Evolutionary conservation across 1,284 basidiomycete species (phyloP).

Genomic region (Bothia castanella): DNA sequence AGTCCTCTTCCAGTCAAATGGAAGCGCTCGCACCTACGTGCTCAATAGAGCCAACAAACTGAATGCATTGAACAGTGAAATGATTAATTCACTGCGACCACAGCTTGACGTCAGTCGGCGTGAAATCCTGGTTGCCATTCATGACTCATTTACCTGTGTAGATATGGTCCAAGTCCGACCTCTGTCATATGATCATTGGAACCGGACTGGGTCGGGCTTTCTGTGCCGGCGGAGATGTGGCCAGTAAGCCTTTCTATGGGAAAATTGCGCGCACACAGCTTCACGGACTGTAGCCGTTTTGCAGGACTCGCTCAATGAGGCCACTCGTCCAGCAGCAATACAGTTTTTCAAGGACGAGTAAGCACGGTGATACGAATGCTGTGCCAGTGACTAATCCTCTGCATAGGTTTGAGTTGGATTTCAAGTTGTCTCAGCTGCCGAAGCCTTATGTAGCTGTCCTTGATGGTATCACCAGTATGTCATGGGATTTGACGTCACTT

Average conservation of each 20-base stretch:
- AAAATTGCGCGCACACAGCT: conserved; percentile 6
- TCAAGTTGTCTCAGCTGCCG: conserved; percentile 70
- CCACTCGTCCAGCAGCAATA: conserved; percentile 60
- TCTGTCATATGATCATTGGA: conserved; percentile 76
- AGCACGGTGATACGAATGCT: conserved; percentile 28
- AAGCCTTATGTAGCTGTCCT: conserved; percentile 90
- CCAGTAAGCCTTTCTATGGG: conserved; percentile 48
- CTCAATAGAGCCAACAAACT: conserved; percentile 83
- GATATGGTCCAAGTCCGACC: conserved; percentile 77
- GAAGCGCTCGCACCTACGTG: conserved; percentile 62
- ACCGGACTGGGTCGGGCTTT: conserved; percentile 80
- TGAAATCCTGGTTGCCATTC: conserved; percentile 3
- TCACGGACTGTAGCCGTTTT: conserved; percentile 50
- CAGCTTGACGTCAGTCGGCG: conserved; percentile 63
- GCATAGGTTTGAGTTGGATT: conserved; percentile 83
- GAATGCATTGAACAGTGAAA: conserved; percentile 83
- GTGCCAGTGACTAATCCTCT: conserved; percentile 6
- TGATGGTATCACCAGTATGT: conserved; percentile 88
- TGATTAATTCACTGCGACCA: conserved; percentile 72
- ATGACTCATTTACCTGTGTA: conserved; percentile 34
- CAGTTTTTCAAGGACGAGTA: conserved; percentile 91
- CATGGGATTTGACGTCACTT: conserved; percentile 9
- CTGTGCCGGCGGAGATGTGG: conserved; percentile 94
- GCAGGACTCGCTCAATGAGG: conserved; percentile 43
- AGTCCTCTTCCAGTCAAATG: conserved; percentile 68